Base-by-base conservation (phyloP, 805 yeast genomes). In the Starmerella roubikii region DNA sequence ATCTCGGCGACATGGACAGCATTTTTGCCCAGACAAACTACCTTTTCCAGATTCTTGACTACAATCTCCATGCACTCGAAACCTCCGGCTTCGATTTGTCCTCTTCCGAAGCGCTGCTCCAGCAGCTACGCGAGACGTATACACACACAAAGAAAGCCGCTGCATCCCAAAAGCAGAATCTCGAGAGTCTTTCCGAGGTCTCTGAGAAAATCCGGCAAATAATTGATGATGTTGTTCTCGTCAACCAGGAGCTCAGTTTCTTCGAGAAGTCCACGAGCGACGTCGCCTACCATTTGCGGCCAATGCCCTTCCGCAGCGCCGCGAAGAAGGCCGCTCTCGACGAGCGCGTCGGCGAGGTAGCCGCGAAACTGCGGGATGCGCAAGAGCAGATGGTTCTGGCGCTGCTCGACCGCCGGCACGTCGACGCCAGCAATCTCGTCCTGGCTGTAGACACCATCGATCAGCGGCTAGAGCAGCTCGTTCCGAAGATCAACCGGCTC, bases 21-120 rank as follows among this genome's bases (percentile, higher is more conserved):
- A 23, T 47, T 3, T 49, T 37, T 20, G 45, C 44, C 3, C 45
- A 45, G 23, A 46, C 48, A 1, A 47, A 45, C 34, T 13, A 29
- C 19, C 40, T 51, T 10, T 42, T 48, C 34, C 52, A 47, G 35
- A 36, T 42, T 2, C 17, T 48, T 12, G 52, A 48, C 38, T 41
- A 46, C 19, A 51, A 51, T 23, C 30, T 49, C n/a, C 32, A 29
- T 10, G 35, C 30, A 2, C 35, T 47, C 5, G 44, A 40, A 17
- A 18, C 4, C n/a, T 21, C 11, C 22, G 18, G n/a, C 1, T 22
- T 17, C 13, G 20, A 29, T 17, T 11, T 7, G 11, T 6, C 31
- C 9, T 8, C 9, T 19, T 17, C 31, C 20, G 11, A 11, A 9
- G 18, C 6, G 11, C 16, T 29, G 5, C 4, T 8, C 9, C 11